These are phyloP conservation scores for Cryptococcus neoformans DNA, from an alignment of 1,284 basidiomycete species.

Conservation along the genomic window DNA sequence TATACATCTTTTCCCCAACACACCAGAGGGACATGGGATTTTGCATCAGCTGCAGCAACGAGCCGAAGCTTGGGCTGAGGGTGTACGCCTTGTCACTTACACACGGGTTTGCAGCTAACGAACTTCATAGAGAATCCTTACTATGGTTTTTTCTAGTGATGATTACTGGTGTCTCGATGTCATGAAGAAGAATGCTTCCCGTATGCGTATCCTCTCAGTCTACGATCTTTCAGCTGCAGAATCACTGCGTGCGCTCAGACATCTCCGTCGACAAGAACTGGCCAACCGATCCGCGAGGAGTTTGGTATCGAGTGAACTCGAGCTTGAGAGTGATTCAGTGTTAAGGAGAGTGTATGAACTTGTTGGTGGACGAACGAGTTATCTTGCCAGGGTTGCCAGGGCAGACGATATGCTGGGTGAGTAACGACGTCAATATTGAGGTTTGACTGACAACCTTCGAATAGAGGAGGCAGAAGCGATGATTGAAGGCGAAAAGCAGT, in stretches of 20 bases:
- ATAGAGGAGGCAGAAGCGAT: constrained; percentile 60
- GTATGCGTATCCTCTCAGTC: constrained; percentile 73
- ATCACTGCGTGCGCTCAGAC: constrained; percentile 59
- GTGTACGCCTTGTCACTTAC: constrained; percentile 51
- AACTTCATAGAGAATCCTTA: constrained; percentile 60
- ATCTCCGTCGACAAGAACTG: constrained; percentile 53
- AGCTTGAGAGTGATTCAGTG: constrained; percentile 44
- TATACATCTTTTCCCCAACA: constrained; percentile 73
- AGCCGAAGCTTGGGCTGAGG: constrained; percentile 81
- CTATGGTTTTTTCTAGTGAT: constrained; percentile 74
- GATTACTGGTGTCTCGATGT: constrained; percentile 62
- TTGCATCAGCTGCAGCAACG: constrained; percentile 77
- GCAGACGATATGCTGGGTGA: constrained; percentile 58
- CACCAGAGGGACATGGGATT: constrained; percentile 71
- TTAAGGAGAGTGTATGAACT: constrained; percentile 58
- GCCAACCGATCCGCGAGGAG: constrained; percentile 6
- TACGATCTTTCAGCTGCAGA: constrained; percentile 66
- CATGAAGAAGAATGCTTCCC: constrained; percentile 60
- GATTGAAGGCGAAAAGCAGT: constrained; percentile 68
- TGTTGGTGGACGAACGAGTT: constrained; percentile 73
- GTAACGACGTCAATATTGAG: not conserved
- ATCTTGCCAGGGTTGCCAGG: constrained; percentile 63
- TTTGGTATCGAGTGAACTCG: constrained; percentile 17
- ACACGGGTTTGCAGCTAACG: constrained; percentile 2
- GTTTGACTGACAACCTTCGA: not conserved